Percentiles rank a stretch among this genome's conserved stretches.
Conservation (phyloP, 805 yeast species). For the Candida michaelii region DNA sequence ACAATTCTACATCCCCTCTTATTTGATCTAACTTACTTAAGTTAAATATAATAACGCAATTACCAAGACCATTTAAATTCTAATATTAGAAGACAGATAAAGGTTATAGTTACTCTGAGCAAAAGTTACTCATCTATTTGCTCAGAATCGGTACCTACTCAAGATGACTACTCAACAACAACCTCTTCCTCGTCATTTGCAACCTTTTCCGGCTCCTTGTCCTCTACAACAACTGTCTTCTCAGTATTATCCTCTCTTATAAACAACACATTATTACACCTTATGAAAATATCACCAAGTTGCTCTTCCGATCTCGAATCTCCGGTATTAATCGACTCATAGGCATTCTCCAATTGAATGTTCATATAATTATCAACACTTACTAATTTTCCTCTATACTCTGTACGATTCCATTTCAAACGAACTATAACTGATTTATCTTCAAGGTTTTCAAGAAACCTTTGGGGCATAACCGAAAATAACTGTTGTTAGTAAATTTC, state of each 20-base stretch:
- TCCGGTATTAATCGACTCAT: constrained; percentile 49
- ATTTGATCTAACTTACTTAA: too few relatives aligned
- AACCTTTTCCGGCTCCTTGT: background rate
- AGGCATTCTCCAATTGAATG: constrained; percentile 62
- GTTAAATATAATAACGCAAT: too few relatives aligned
- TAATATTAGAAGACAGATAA: too few relatives aligned
- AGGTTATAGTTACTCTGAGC: too few relatives aligned
- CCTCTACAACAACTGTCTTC: too few relatives aligned
- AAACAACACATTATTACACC: constrained; percentile 91
- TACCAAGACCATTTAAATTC: too few relatives aligned
- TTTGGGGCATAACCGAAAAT: constrained; percentile 7
- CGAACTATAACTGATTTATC: constrained; percentile 71
- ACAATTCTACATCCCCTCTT: too few relatives aligned
- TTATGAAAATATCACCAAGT: constrained; percentile 76
- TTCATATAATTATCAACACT: constrained; percentile 94
- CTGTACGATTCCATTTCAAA: constrained; percentile 87
- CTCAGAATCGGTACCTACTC: too few relatives aligned
- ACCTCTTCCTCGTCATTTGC: background rate
- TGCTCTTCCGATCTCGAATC: constrained; percentile 34
- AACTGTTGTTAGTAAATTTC: constrained; percentile 3
- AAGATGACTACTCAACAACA: too few relatives aligned
- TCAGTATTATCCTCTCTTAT: constrained; percentile 42
- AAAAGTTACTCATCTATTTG: too few relatives aligned
- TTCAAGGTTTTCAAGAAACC: constrained; percentile 64
- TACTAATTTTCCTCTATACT: constrained; percentile 74